phyloP scores from a whole-genome alignment of 805 yeast genomes.

The Starmerella apicola region DNA sequence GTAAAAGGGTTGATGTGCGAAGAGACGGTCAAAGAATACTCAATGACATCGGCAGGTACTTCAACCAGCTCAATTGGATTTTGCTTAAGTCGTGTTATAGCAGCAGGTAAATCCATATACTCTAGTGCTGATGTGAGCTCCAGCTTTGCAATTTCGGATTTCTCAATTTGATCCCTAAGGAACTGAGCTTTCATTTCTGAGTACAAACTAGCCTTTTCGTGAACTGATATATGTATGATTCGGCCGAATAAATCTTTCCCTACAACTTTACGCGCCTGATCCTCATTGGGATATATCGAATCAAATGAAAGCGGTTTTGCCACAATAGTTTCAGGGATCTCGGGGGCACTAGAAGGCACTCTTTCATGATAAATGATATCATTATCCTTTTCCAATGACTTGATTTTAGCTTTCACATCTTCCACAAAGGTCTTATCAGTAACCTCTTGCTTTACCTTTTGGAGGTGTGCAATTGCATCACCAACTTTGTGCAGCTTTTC shows the following conservation, averaged over 20 bases:
- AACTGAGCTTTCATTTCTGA: slow-evolving; percentile 79
- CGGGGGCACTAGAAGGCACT: slow-evolving; percentile 56
- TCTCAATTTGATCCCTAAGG: slow-evolving; percentile 61
- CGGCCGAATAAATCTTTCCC: slow-evolving; percentile 56
- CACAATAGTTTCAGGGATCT: slow-evolving; percentile 56
- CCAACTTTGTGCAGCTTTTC: slow-evolving; percentile 56
- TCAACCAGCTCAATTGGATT: background rate
- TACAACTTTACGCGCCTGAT: slow-evolving; percentile 30
- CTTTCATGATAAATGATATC: slow-evolving; percentile 77
- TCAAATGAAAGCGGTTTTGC: slow-evolving; percentile 45
- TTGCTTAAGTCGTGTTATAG: slow-evolving; percentile 21
- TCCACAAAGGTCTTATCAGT: slow-evolving; percentile 18
- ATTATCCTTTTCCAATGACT: slow-evolving; percentile 58
- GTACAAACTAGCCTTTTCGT: slow-evolving; percentile 74
- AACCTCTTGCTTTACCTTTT: slow-evolving; percentile 31
- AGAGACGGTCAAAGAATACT: slow-evolving; percentile 27
- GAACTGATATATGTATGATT: slow-evolving; percentile 75
- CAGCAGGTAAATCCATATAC: slow-evolving; percentile 55
- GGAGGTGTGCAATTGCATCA: slow-evolving; percentile 55
- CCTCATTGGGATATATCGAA: slow-evolving; percentile 31
- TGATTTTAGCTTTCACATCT: slow-evolving; percentile 17
- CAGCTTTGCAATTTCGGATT: slow-evolving; percentile 63
- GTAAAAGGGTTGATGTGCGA: background rate
- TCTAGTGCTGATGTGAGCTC: slow-evolving; percentile 71
- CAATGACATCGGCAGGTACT: slow-evolving; percentile 32